These are phyloP conservation scores for Graphiopsis chlorocephala DNA, from an alignment of 2,329 filamentous ascomycete species.

Conservation along the genomic window DNA sequence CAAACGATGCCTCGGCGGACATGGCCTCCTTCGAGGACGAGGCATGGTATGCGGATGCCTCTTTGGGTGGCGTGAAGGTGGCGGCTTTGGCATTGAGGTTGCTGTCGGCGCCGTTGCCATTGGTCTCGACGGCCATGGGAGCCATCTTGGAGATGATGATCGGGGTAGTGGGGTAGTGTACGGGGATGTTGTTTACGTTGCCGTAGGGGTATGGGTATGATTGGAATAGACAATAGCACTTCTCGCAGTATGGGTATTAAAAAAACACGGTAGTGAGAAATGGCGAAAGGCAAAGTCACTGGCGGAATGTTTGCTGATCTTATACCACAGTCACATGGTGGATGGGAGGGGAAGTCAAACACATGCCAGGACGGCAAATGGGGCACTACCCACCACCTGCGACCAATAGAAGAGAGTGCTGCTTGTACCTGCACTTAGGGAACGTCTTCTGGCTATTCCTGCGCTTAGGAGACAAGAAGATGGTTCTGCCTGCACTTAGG, in stretches of 20 bases:
- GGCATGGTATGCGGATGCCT: constrained; percentile 62
- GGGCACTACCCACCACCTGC: constrained; percentile 1
- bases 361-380: constrained; percentile 6
- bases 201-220: neutral
- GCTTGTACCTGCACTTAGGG: constrained; percentile 16
- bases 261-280: neutral
- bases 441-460: constrained; percentile 14
- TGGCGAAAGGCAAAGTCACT: neutral
- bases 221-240: neutral
- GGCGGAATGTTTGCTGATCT: constrained; percentile 7
- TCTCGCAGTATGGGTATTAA: neutral
- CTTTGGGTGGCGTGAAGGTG: constrained; percentile 40
- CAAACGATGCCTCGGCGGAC: constrained; percentile 73
- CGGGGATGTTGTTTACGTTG: constrained; percentile 1
- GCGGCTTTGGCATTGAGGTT: constrained; percentile 41
- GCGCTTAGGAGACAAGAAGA: constrained; percentile 14
- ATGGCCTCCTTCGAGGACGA: constrained; percentile 78
- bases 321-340: constrained; percentile 7
- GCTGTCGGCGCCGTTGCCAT: constrained; percentile 27
- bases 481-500: constrained; percentile 13
- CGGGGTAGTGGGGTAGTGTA: constrained; percentile 6
- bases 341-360: neutral
- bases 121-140: constrained; percentile 34
- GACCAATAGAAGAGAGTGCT: constrained; percentile 1
- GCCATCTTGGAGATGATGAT: constrained; percentile 32